These are phyloP conservation scores for Lachnellula occidentalis DNA, from an alignment of 2,329 filamentous ascomycete genomes.

Conservation along the genomic window DNA sequence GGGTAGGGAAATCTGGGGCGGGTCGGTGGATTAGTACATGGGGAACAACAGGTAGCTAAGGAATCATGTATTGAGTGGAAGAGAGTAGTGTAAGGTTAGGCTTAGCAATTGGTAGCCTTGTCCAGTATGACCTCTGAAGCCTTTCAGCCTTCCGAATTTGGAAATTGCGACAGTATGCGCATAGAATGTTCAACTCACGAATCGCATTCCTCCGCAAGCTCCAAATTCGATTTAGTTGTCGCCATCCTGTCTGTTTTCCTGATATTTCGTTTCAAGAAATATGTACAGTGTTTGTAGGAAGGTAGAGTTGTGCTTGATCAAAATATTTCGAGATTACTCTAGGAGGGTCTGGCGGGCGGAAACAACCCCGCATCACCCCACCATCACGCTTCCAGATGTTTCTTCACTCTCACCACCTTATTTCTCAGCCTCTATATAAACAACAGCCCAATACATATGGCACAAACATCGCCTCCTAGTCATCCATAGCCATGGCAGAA, in stretches of 20 bases:
- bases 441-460: neutral
- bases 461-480: neutral
- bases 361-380: neutral
- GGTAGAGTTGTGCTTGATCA: neutral
- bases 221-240: slow-evolving; percentile 38
- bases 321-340: neutral
- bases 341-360: too few species aligned
- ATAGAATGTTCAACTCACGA: slow-evolving; percentile 37
- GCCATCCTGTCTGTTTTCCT: neutral
- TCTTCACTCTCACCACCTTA: too few species aligned
- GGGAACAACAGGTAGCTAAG: too few species aligned
- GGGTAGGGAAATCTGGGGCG: slow-evolving; percentile 69
- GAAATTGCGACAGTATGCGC: neutral
- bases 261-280: neutral
- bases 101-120: neutral
- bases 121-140: neutral
- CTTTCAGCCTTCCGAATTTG: neutral
- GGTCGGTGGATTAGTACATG: slow-evolving; percentile 3
- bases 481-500: slow-evolving; percentile 8
- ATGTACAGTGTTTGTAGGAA: neutral
- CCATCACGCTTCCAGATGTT: neutral
- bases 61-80: neutral
- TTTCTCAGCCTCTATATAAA: too few species aligned
- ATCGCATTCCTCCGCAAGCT: slow-evolving; percentile 50
- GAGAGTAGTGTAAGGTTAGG: neutral